Conservation (phyloP, 768 basidiomycete species). For the Amanita rubescens region DNA sequence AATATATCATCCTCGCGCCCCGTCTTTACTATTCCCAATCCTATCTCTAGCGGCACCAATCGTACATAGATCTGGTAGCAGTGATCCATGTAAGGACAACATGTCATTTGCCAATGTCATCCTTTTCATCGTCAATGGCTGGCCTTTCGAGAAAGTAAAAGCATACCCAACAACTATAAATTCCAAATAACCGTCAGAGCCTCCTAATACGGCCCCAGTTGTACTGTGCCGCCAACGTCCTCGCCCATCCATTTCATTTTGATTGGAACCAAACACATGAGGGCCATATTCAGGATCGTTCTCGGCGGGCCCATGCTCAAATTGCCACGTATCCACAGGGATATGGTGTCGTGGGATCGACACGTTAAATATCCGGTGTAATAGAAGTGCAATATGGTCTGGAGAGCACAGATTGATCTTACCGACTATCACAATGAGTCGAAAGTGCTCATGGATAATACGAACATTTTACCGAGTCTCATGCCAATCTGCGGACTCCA, state of each 20-base stretch:
- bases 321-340: slow-evolving; percentile 71
- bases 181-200: slow-evolving; percentile 54
- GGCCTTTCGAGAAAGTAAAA: not conserved
- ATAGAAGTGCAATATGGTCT: slow-evolving; percentile 84
- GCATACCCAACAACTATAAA: slow-evolving; percentile 88
- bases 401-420: slow-evolving; percentile 85
- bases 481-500: slow-evolving; percentile 86
- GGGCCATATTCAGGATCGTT: slow-evolving; percentile 68
- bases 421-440: slow-evolving; percentile 46
- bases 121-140: slow-evolving; percentile 31
- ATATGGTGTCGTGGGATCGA: slow-evolving; percentile 93
- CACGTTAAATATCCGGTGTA: slow-evolving; percentile 90
- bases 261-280: slow-evolving; percentile 22
- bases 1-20: not conserved
- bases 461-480: slow-evolving; percentile 54
- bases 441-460: slow-evolving; percentile 3
- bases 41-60: slow-evolving; percentile 15
- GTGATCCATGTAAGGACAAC: slow-evolving; percentile 81
- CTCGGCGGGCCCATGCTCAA: slow-evolving; percentile 79
- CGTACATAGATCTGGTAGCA: slow-evolving; percentile 72
- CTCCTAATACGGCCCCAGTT: slow-evolving; percentile 67
- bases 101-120: slow-evolving; percentile 89
- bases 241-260: slow-evolving; percentile 29
- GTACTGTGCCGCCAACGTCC: slow-evolving; percentile 77
- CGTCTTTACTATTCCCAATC: slow-evolving; percentile 12